phyloP scores from a whole-genome alignment of 176 grass and related monocot species.

The Cenchrus americanus region DNA sequence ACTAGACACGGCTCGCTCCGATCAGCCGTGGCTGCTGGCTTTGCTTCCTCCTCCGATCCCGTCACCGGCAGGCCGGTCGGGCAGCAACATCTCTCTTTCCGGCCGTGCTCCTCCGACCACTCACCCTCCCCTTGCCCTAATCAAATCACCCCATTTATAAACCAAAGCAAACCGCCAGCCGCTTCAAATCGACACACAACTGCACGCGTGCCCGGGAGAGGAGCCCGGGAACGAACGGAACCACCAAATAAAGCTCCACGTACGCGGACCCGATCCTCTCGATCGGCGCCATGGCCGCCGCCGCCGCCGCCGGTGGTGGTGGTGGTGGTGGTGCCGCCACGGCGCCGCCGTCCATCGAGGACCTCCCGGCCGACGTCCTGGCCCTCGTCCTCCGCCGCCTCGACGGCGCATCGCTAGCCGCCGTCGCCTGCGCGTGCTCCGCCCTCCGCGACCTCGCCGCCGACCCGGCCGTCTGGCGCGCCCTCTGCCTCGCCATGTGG shows the following conservation, averaged over 20 bases:
- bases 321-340: neutral
- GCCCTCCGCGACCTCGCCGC: constrained; percentile 56
- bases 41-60: neutral
- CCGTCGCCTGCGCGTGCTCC: constrained; percentile 58
- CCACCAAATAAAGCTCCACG: too few relatives aligned
- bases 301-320: neutral
- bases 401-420: constrained; percentile 76
- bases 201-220: too few relatives aligned
- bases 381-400: constrained; percentile 58
- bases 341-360: constrained; percentile 44
- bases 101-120: constrained; percentile 19
- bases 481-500: constrained; percentile 70
- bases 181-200: neutral
- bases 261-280: neutral
- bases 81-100: constrained; percentile 41
- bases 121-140: neutral
- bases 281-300: neutral
- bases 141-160: neutral
- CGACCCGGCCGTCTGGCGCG: constrained; percentile 59
- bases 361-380: constrained; percentile 75
- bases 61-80: neutral
- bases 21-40: neutral
- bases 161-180: neutral
- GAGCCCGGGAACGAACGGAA: neutral
- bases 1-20: neutral